Evolutionary conservation across 73 alveolate genomes (phyloP).

Genomic region (Paramecium octaurelia): DNA sequence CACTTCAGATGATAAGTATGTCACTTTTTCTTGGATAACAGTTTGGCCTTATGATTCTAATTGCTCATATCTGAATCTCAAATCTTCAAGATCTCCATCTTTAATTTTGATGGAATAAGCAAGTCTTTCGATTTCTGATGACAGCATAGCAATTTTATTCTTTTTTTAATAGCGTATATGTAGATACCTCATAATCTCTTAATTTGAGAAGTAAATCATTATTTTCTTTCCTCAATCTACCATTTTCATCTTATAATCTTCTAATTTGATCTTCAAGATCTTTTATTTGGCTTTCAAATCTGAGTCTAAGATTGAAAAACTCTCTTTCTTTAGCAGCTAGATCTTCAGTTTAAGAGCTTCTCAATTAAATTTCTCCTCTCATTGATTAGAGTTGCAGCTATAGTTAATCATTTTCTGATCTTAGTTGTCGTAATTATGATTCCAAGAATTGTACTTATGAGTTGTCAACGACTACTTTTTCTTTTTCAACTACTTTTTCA

Average conservation of each 20-base stretch:
- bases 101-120: background rate
- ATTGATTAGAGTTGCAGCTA: background rate
- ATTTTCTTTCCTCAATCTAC: background rate
- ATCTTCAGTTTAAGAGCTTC: slow-evolving; percentile 2
- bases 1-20: background rate
- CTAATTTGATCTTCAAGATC: background rate
- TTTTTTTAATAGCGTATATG: background rate
- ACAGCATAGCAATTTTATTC: background rate
- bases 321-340: background rate
- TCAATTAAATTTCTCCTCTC: background rate
- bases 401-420: slow-evolving; percentile 12
- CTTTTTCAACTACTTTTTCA: background rate
- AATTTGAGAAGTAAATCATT: background rate
- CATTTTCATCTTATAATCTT: background rate
- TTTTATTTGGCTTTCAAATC: background rate
- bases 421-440: background rate
- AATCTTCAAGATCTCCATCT: slow-evolving; percentile 9
- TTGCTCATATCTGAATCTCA: background rate
- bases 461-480: background rate
- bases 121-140: slow-evolving; percentile 21
- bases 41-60: background rate
- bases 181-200: slow-evolving; percentile 28
- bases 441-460: background rate
- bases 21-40: slow-evolving; percentile 3
- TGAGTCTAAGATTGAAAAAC: background rate